A percentile compares a stretch with the other conserved stretches of the same genome.
phyloP scores from a whole-genome alignment of 2,329 filamentous ascomycete genomes.

The Xylaria digitata region DNA sequence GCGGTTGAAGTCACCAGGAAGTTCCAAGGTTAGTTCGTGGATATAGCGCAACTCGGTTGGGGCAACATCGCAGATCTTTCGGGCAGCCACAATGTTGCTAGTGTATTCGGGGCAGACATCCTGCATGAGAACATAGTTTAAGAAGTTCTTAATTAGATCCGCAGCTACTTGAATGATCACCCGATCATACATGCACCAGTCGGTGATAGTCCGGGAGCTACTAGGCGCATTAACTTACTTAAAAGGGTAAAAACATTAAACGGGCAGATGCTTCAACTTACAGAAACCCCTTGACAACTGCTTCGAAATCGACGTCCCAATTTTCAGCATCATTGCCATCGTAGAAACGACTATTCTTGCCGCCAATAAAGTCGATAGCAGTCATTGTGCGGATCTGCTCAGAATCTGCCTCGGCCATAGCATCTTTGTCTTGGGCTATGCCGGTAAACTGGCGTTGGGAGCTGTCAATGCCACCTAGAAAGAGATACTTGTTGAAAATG shows the following conservation, averaged over 20 bases:
- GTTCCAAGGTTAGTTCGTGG: slow-evolving; percentile 58
- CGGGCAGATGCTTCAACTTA: slow-evolving; percentile 55
- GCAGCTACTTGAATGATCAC: slow-evolving; percentile 69
- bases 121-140: slow-evolving; percentile 87
- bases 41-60: slow-evolving; percentile 73
- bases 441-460: slow-evolving; percentile 68
- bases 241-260: neutral
- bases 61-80: slow-evolving; percentile 73
- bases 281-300: slow-evolving; percentile 82
- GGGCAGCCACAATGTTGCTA: slow-evolving; percentile 73
- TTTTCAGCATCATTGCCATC: slow-evolving; percentile 60
- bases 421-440: slow-evolving; percentile 61
- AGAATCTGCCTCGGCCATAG: slow-evolving; percentile 68
- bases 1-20: slow-evolving; percentile 86
- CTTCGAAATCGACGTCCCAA: slow-evolving; percentile 85
- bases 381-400: slow-evolving; percentile 73
- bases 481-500: slow-evolving; percentile 83
- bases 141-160: slow-evolving; percentile 82
- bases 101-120: slow-evolving; percentile 86
- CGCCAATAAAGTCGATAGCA: slow-evolving; percentile 70
- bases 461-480: slow-evolving; percentile 82
- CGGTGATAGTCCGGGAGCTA: slow-evolving; percentile 67
- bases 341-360: slow-evolving; percentile 61
- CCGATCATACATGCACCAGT: slow-evolving; percentile 66
- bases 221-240: slow-evolving; percentile 31